These are phyloP conservation scores for Umbelopsis isabellina DNA, from an alignment of 192 early-diverging fungal genomes.

Conservation along the genomic window DNA sequence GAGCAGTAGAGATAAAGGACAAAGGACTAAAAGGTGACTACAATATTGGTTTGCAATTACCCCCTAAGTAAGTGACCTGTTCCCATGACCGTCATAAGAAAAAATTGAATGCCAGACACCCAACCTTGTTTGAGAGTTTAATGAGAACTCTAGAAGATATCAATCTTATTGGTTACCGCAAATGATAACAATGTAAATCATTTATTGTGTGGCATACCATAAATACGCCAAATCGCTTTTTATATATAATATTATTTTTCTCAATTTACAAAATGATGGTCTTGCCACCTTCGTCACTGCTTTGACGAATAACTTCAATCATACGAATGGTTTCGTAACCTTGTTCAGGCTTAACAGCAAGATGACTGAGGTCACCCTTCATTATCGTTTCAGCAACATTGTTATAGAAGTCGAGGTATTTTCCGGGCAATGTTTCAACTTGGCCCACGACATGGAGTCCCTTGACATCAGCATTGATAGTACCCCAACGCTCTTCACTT, in stretches of 20 bases:
- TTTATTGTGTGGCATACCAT: too few relatives aligned
- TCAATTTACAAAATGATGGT: constrained; percentile 47
- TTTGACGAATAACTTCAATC: constrained; percentile 71
- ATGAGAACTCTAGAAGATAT: background rate
- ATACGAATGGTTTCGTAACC: constrained; percentile 66
- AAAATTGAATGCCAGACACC: background rate
- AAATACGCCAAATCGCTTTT: too few relatives aligned
- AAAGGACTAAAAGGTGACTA: background rate
- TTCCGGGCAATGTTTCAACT: constrained; percentile 59
- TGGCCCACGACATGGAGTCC: constrained; percentile 56
- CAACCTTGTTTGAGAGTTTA: background rate
- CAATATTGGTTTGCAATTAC: background rate
- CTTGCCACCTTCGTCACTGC: constrained; percentile 52
- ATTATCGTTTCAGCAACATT: constrained; percentile 66
- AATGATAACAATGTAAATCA: background rate
- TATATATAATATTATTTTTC: background rate
- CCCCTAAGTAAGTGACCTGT: background rate
- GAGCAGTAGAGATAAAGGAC: constrained; percentile 6
- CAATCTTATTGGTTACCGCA: background rate
- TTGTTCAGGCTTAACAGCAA: constrained; percentile 68
- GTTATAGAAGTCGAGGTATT: constrained; percentile 64
- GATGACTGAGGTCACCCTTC: constrained; percentile 32
- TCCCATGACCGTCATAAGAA: constrained; percentile 11
- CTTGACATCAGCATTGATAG: constrained; percentile 50
- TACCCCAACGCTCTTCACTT: constrained; percentile 47